Evolutionary conservation across 805 yeast species (phyloP).

Genomic region (Saturnispora ahearnii): DNA sequence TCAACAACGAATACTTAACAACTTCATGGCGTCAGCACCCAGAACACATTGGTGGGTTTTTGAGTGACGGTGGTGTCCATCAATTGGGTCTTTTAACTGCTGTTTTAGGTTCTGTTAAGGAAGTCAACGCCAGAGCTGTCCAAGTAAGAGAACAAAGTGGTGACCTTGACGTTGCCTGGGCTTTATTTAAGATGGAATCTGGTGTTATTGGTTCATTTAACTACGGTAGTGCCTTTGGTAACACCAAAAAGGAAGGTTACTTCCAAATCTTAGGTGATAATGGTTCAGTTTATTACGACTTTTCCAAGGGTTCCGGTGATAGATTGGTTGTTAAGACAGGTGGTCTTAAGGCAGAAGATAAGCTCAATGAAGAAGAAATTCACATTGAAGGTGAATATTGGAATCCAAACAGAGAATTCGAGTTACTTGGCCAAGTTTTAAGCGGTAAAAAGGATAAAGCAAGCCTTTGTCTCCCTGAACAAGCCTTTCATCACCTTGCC

Average conservation of each 20-base stretch:
- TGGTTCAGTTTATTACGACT: slow-evolving; percentile 66
- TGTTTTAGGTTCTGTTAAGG: slow-evolving; percentile 63
- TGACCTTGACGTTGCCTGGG: slow-evolving; percentile 68
- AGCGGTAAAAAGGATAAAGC: slow-evolving; percentile 17
- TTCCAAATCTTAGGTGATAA: slow-evolving; percentile 70
- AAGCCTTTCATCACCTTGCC: slow-evolving; percentile 89
- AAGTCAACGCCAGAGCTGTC: slow-evolving; percentile 66
- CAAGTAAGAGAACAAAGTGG: slow-evolving; percentile 77
- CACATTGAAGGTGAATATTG: slow-evolving; percentile 38
- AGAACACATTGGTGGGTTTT: slow-evolving; percentile 84
- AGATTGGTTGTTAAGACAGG: slow-evolving; percentile 35
- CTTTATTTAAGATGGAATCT: slow-evolving; percentile 54
- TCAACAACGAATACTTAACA: slow-evolving; percentile 46
- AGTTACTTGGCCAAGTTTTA: slow-evolving; percentile 35
- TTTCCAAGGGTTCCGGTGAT: slow-evolving; percentile 40
- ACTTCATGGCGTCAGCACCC: slow-evolving; percentile 89
- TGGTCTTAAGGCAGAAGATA: slow-evolving; percentile 49
- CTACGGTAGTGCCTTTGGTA: slow-evolving; percentile 82
- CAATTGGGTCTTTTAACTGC: slow-evolving; percentile 82
- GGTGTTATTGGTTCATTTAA: slow-evolving; percentile 73
- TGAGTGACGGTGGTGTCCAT: slow-evolving; percentile 96
- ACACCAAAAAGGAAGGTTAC: slow-evolving; percentile 56
- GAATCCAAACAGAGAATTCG: slow-evolving; percentile 36
- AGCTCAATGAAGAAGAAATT: slow-evolving; percentile 26
- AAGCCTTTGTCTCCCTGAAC: slow-evolving; percentile 46